Evolutionary conservation across 2,329 filamentous ascomycete species (phyloP).

Genomic region (Paecilomyces formosus): DNA sequence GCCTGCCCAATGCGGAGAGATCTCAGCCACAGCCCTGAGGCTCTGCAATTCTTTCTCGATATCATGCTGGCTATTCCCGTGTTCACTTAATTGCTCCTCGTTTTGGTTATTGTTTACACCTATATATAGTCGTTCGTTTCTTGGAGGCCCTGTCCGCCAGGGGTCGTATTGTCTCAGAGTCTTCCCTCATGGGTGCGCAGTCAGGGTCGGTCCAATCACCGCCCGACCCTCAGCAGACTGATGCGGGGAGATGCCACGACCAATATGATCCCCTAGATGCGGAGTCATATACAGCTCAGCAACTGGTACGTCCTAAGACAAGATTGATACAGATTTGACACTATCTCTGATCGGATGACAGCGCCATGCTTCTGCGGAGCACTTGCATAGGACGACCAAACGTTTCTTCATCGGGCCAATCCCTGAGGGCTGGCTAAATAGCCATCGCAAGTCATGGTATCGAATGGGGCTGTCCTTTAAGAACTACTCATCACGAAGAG

Average conservation of each 20-base stretch:
- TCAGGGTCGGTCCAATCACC: constrained; percentile 11
- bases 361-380: constrained; percentile 55
- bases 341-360: constrained; percentile 13
- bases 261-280: constrained; percentile 32
- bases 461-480: constrained; percentile 36
- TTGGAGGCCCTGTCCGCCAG: background rate
- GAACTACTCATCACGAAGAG: constrained; percentile 40
- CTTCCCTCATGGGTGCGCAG: constrained; percentile 20
- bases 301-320: constrained; percentile 36
- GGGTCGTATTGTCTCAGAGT: background rate
- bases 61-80: background rate
- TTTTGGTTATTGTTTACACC: background rate
- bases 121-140: background rate
- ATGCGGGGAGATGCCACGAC: constrained; percentile 12
- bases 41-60: background rate
- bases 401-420: constrained; percentile 61
- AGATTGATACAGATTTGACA: constrained; percentile 5
- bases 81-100: background rate
- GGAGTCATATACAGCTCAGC: constrained; percentile 48
- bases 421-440: constrained; percentile 57
- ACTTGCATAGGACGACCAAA: constrained; percentile 54
- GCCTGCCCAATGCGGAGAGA: background rate
- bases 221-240: constrained; percentile 10
- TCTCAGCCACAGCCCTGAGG: background rate
- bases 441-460: constrained; percentile 58